These are phyloP conservation scores for Amorphotheca resinae DNA, from an alignment of 495 filamentous ascomycete species.

Conservation along the genomic window DNA sequence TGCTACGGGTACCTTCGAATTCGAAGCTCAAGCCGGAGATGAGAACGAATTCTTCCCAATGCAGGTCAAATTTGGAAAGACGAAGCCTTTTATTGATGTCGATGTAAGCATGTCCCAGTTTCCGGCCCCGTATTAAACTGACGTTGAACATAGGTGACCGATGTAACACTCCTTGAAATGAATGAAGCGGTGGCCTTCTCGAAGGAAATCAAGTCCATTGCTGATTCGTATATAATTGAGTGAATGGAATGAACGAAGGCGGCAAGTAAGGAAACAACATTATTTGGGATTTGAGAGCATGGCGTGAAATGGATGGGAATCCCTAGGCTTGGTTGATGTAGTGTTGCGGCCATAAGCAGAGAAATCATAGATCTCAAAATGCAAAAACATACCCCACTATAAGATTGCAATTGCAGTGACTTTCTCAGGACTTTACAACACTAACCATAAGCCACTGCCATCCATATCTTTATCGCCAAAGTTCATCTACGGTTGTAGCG, in stretches of 20 bases:
- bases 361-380: conserved; percentile 1
- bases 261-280: not conserved
- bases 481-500: not conserved
- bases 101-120: conserved; percentile 49
- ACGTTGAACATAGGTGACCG: conserved; percentile 41
- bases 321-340: not conserved
- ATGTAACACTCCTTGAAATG: conserved; percentile 63
- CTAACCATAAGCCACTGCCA: no score
- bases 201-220: conserved; percentile 77
- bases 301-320: conserved; percentile 6
- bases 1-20: conserved; percentile 76
- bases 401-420: not conserved
- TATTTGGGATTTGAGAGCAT: conserved; percentile 6
- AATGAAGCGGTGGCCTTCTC: conserved; percentile 74
- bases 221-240: conserved; percentile 72
- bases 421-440: no score
- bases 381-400: not conserved
- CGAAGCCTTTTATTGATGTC: conserved; percentile 75
- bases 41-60: conserved; percentile 97
- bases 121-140: not conserved
- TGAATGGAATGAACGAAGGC: conserved; percentile 26
- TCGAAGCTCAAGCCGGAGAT: conserved; percentile 71
- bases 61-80: conserved; percentile 79
- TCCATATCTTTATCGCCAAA: not conserved
- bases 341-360: not conserved